These are phyloP conservation scores for Heritiera littoralis DNA, from an alignment of 345 rosid species.

Conservation along the genomic window DNA sequence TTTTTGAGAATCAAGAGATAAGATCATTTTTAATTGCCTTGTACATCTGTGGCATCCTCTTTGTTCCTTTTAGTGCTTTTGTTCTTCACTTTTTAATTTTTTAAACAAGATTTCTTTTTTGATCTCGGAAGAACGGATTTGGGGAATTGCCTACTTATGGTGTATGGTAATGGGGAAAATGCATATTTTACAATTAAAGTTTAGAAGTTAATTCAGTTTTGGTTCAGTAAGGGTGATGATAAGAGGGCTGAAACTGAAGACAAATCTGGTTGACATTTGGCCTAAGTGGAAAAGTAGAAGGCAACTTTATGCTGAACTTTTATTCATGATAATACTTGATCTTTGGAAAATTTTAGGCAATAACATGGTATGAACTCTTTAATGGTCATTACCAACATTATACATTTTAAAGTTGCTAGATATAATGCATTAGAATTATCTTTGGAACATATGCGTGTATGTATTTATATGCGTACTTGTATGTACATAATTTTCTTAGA, in stretches of 20 bases:
- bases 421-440: neutral
- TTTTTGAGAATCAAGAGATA: neutral
- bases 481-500: too few species aligned
- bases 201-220: neutral
- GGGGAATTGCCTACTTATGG: neutral
- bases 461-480: too few species aligned
- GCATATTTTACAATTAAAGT: neutral
- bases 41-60: neutral
- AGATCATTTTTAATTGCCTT: neutral
- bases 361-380: neutral
- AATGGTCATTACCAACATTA: too few species aligned
- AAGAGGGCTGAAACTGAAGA: neutral
- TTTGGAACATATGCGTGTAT: too few species aligned
- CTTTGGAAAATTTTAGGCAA: too few species aligned
- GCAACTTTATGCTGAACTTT: neutral
- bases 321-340: too few species aligned
- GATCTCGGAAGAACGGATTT: neutral
- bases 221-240: neutral
- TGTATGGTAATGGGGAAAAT: neutral
- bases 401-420: neutral
- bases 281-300: neutral
- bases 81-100: neutral
- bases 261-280: neutral
- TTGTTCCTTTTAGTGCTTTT: neutral
- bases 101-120: neutral